Evolutionary conservation across 1,139 yeast species (phyloP).

Genomic region (Suhomyces taliae): DNA sequence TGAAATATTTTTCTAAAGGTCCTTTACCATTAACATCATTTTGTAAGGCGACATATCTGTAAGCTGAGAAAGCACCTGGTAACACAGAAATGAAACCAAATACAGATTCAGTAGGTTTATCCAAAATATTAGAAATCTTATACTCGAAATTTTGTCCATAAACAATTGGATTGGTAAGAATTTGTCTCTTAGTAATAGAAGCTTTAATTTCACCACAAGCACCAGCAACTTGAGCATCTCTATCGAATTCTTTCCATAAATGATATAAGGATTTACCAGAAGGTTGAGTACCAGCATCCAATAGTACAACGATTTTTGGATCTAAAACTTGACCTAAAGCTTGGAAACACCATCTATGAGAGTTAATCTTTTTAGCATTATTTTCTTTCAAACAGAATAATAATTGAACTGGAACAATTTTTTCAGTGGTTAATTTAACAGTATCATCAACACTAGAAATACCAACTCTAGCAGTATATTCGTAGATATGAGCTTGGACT

Average conservation of each 20-base stretch:
- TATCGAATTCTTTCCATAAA: conserved; percentile 50
- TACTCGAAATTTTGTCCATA: conserved; percentile 52
- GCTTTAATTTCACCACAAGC: conserved; percentile 54
- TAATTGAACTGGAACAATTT: conserved; percentile 50
- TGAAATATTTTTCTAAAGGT: conserved; percentile 49
- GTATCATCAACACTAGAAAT: conserved; percentile 48
- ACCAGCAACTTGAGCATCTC: conserved; percentile 50
- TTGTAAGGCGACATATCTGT: conserved; percentile 41
- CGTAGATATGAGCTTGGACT: conserved; percentile 50
- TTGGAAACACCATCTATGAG: conserved; percentile 54
- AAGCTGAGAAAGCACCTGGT: conserved; percentile 51
- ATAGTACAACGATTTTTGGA: conserved; percentile 43
- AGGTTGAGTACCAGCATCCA: conserved; percentile 53
- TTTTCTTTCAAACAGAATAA: conserved; percentile 48
- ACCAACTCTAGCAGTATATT: conserved; percentile 50
- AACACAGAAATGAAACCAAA: conserved; percentile 49
- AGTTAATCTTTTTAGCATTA: conserved; percentile 49
- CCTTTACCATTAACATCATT: conserved; percentile 46
- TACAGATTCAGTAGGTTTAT: conserved; percentile 48
- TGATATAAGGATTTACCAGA: conserved; percentile 47
- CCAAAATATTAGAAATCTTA: conserved; percentile 46
- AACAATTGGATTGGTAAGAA: conserved; percentile 46
- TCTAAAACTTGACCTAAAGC: conserved; percentile 47
- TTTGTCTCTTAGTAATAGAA: conserved; percentile 37
- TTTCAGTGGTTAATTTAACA: conserved; percentile 49